phyloP scores from a whole-genome alignment of 192 early-diverging fungal species.

The Coemansia sp. region DNA sequence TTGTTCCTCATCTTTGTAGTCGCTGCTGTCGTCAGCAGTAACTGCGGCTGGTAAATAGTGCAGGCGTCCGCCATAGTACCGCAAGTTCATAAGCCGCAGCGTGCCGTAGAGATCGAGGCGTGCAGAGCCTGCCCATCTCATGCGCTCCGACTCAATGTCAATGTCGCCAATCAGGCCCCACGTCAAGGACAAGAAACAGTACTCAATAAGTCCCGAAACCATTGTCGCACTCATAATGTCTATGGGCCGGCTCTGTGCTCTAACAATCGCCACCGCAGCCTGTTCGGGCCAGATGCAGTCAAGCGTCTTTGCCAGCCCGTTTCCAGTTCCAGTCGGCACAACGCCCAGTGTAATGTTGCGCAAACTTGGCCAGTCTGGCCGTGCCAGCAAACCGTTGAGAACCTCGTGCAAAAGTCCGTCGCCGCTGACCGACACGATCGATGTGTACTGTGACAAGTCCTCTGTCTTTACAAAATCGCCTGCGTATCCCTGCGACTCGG shows the following conservation, averaged over 20 bases:
- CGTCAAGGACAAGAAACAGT: constrained; percentile 57
- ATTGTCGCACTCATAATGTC: constrained; percentile 60
- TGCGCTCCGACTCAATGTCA: constrained; percentile 63
- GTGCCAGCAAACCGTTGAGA: constrained; percentile 45
- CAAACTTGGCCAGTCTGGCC: constrained; percentile 45
- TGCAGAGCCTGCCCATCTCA: constrained; percentile 54
- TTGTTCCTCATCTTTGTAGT: background rate
- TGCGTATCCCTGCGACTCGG: constrained; percentile 31
- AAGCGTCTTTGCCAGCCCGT: constrained; percentile 52
- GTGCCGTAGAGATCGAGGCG: constrained; percentile 50
- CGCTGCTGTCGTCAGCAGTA: constrained; percentile 2
- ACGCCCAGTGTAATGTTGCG: constrained; percentile 42
- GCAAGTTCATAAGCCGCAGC: constrained; percentile 59
- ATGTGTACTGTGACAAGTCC: constrained; percentile 36
- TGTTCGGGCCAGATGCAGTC: constrained; percentile 48
- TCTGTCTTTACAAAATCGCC: constrained; percentile 31
- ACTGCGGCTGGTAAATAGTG: constrained; percentile 55
- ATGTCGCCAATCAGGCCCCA: constrained; percentile 63
- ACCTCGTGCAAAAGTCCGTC: constrained; percentile 54
- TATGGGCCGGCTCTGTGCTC: constrained; percentile 50
- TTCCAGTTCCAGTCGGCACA: constrained; percentile 49
- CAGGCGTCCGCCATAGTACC: constrained; percentile 61
- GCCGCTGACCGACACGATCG: constrained; percentile 45
- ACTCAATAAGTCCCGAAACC: constrained; percentile 41
- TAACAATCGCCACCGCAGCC: constrained; percentile 57